Conservation (phyloP, 352 stramenopile genomes). For the Phytophthora pistaciae region DNA sequence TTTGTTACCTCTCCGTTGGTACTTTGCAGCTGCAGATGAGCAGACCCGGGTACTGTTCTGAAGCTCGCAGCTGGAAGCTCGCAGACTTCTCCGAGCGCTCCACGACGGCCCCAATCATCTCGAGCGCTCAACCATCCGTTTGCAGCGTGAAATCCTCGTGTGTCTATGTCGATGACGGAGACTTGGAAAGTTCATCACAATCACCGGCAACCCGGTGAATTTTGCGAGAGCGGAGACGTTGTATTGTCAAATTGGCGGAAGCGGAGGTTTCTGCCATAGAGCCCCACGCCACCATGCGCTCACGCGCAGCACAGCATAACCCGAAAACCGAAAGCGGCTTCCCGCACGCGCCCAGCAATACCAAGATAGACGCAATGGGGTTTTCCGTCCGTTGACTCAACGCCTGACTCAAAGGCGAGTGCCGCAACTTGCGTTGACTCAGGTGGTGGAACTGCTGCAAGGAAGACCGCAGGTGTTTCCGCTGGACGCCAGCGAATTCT, state of each 20-base stretch:
- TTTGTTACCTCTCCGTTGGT: not conserved
- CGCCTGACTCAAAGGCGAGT: not conserved
- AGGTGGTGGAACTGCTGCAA: not conserved
- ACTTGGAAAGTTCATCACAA: constrained; percentile 14
- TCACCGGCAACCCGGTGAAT: not conserved
- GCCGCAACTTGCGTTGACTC: not conserved
- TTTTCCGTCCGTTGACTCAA: not conserved
- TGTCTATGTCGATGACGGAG: constrained; percentile 17
- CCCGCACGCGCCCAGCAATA: not conserved
- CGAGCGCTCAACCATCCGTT: constrained; percentile 14
- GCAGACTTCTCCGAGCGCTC: constrained; percentile 22
- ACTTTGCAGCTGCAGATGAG: not conserved
- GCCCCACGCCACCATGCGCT: not conserved
- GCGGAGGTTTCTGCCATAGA: not conserved
- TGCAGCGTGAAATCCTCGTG: constrained; percentile 2
- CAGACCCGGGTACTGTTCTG: not conserved
- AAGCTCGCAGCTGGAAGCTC: constrained; percentile 1
- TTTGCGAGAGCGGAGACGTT: not conserved
- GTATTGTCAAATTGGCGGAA: not conserved
- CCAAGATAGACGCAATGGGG: not conserved
- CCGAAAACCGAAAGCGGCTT: not conserved
- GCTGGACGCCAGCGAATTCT: not conserved
- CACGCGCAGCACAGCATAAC: not conserved
- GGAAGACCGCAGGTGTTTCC: not conserved
- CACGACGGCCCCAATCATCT: constrained; percentile 10